Percentiles rank a stretch among this genome's conserved stretches.
phyloP scores from a whole-genome alignment of 2,329 filamentous ascomycete genomes.

The Herpotrichia juniperi region DNA sequence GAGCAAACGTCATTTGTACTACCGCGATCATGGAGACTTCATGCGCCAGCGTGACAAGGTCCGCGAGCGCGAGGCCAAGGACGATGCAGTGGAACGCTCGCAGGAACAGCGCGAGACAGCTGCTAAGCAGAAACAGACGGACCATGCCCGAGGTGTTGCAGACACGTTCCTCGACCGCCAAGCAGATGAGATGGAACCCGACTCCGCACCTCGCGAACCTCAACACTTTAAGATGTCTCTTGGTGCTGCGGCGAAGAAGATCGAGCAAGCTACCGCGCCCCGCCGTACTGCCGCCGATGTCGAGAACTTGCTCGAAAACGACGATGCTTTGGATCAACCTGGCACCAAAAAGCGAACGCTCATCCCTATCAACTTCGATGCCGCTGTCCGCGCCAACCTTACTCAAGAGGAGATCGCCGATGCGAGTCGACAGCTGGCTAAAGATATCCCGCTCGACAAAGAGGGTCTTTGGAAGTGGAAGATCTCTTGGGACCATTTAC shows the following conservation, averaged over 20 bases:
- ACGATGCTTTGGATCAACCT: conserved; percentile 73
- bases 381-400: conserved; percentile 57
- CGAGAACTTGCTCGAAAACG: conserved; percentile 91
- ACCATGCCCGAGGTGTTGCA: conserved; percentile 82
- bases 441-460: conserved; percentile 87
- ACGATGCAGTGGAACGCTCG: conserved; percentile 82
- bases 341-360: conserved; percentile 73
- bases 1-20: conserved; percentile 79
- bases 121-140: conserved; percentile 72
- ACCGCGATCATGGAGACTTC: conserved; percentile 85
- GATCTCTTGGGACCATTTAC: conserved; percentile 90
- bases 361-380: conserved; percentile 54
- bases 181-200: conserved; percentile 69
- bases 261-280: conserved; percentile 59
- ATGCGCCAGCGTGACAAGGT: conserved; percentile 78
- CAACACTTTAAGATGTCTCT: conserved; percentile 88
- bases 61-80: conserved; percentile 72
- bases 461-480: conserved; percentile 90
- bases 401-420: conserved; percentile 86
- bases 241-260: conserved; percentile 80
- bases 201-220: conserved; percentile 60
- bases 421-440: conserved; percentile 79
- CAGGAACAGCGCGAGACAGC: conserved; percentile 78
- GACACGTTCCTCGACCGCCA: conserved; percentile 90
- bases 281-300: conserved; percentile 90